Evolutionary conservation across 2,329 filamentous ascomycete species (phyloP), one percentile per base, ranked within the genome.

Genomic region (Amauroascus niger): DNA sequence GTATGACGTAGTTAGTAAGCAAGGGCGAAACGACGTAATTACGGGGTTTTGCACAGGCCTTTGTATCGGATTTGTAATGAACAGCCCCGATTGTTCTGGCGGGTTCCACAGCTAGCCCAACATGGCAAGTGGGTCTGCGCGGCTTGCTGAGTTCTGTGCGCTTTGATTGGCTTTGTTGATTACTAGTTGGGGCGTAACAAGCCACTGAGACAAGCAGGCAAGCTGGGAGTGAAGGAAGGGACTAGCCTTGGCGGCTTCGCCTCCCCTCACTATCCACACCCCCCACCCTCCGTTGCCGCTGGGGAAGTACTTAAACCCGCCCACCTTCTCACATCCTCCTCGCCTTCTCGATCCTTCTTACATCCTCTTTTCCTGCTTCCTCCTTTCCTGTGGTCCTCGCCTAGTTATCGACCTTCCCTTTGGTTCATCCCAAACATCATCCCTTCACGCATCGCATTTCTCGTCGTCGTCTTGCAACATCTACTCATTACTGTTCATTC

Each of bases 221-320:
- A n/a, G 49, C 39, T 28, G 24, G n/a, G 13, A 6, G 14, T 20
- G 24, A 8, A n/a, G 28, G n/a, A 28, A 28, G n/a, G n/a, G 48
- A 50, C 48, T 50, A 41, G 28, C 35, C 37, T 35, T 43, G 37
- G 28, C 30, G 20, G 49, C 49, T 52, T 52, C 49, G 49, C 49
- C 49, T 44, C 49, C 49, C 41, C 49, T 54, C 61, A 37, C 52
- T 48, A 39, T 13, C 35, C 60, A 16, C 44, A n/a, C n/a, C n/a
- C n/a, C n/a, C n/a, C n/a, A n/a, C n/a, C n/a, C 51, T 39, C 24
- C 53, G 57, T 59, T 50, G 55, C 55, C 54, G 55, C 51, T 57
- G 53, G 56, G 56, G n/a, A n/a, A n/a, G 60, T 68, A 67, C 64
- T 65, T 68, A 67, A 67, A 52, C 55, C 60, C 54, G n/a, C 53